Base-by-base conservation (phyloP, 2,329 filamentous ascomycete genomes). In the Penicillium oxalicum region DNA sequence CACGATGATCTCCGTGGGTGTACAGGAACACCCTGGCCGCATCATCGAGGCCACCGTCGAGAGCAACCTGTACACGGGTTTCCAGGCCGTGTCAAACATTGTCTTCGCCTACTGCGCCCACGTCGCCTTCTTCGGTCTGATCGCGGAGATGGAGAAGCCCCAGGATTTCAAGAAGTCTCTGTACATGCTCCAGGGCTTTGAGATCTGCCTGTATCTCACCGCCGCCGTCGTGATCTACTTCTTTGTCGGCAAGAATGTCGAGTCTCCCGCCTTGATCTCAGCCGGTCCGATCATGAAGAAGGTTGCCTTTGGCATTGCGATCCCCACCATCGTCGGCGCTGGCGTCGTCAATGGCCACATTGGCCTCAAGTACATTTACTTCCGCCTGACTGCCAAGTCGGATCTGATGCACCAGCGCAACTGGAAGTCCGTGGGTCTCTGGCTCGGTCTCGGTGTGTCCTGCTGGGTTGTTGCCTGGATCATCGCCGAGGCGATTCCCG, bases 271-370 rank as follows among this genome's bases (percentile, higher is more conserved):
- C 0, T 75, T 88, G 0, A 79, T 80, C 13, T 84, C 83, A 0
- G 79, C 83, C 4, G 74, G 76, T 1, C 64, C 64, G 3, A 59
- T 75, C 0, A 68, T 87, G 52, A 75, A 77, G 40, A 86, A 86
- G 61, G 69, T 84, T 9, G 83, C 84, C 9, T 88, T 80, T 68
- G 83, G 81, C 12, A 72, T 87, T 48, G 84, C 84, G 2, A 76
- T 84, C 7, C 84, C 83, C 7, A 87, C 85, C 4, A 87, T 87
- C 52, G 71, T 87, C 40, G 79, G 87, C 38, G 82, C 84, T 0
- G 85, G 84, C 45, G 82, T 87, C 9, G 83, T 88, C 50, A 84
- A 86, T 60, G 83, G 78, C 6, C 80, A 84, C 51, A 81, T 87
- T 2, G 82, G 81, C 2, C 73, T 76, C 40, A 86, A 84, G 63